These are phyloP conservation scores for Fusarium sp. DNA, from an alignment of 2,329 filamentous ascomycete genomes.

Conservation along the genomic window DNA sequence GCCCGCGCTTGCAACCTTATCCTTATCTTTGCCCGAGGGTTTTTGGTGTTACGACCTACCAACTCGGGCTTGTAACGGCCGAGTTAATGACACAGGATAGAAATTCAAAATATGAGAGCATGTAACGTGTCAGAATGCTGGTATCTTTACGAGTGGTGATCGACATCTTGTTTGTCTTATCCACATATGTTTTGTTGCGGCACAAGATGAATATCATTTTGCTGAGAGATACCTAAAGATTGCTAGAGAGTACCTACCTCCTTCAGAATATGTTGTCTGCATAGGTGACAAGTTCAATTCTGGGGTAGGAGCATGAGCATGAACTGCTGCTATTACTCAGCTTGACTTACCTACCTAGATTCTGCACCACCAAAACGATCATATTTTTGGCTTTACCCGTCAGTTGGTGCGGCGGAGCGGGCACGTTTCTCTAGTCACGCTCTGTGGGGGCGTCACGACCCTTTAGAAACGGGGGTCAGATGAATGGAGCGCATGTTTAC, in stretches of 20 bases:
- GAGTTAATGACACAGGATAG: neutral
- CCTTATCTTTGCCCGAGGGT: constrained; percentile 7
- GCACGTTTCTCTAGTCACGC: constrained; percentile 35
- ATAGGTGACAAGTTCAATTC: too few relatives aligned
- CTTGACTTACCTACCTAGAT: constrained; percentile 1
- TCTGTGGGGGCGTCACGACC: constrained; percentile 35
- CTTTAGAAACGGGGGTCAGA: constrained; percentile 25
- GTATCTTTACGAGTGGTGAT: constrained; percentile 13
- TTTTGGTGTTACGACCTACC: constrained; percentile 11
- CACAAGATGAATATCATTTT: neutral
- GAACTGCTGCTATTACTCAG: neutral
- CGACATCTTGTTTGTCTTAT: neutral
- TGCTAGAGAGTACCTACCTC: neutral
- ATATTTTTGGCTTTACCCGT: constrained; percentile 2
- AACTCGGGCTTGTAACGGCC: constrained; percentile 3
- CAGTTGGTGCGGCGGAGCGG: constrained; percentile 23
- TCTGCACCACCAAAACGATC: constrained; percentile 6
- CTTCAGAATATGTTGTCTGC: neutral
- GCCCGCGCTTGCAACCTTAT: constrained; percentile 13
- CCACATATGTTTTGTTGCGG: neutral
- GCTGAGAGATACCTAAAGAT: neutral
- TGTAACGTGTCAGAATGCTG: constrained; percentile 22
- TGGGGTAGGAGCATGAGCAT: too few relatives aligned
- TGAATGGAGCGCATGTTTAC: constrained; percentile 32
- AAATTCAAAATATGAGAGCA: neutral